Evolutionary conservation across 257 asterid species (phyloP).

Genomic region (Verbascum thapsus): DNA sequence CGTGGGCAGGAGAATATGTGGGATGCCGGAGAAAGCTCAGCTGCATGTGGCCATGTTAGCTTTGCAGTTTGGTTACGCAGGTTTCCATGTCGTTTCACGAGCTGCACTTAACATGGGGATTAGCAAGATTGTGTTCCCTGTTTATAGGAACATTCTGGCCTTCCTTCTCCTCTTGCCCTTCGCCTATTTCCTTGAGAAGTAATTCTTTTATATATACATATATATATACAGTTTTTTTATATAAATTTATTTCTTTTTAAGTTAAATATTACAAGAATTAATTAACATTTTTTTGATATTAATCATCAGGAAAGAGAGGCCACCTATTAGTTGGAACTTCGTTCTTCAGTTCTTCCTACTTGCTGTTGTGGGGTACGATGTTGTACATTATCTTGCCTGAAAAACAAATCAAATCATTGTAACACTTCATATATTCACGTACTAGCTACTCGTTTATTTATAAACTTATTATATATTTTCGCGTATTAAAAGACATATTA

Average conservation of each 20-base stretch:
- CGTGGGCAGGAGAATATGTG: slow-evolving; percentile 43
- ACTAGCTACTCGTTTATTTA: no score
- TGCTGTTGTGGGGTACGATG: slow-evolving; percentile 69
- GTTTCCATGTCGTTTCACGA: slow-evolving; percentile 74
- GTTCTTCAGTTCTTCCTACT: slow-evolving; percentile 67
- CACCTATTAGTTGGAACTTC: slow-evolving; percentile 64
- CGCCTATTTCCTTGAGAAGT: slow-evolving; percentile 80
- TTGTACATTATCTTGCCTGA: no score
- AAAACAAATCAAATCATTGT: no score
- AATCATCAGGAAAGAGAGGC: slow-evolving; percentile 73
- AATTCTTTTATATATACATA: not conserved
- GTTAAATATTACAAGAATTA: not conserved
- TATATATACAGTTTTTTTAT: no score
- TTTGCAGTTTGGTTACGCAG: slow-evolving; percentile 84
- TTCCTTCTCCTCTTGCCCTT: slow-evolving; percentile 70
- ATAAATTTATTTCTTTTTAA: no score
- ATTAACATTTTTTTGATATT: slow-evolving; percentile 18
- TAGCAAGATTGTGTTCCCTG: slow-evolving; percentile 76
- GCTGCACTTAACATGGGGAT: slow-evolving; percentile 85
- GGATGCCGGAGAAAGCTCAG: slow-evolving; percentile 64
- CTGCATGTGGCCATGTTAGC: slow-evolving; percentile 74
- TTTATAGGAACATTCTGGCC: slow-evolving; percentile 75
- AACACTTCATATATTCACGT: no score
- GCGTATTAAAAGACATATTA: no score
- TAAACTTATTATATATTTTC: no score